Base-by-base conservation (phyloP, 306 rosid species). In the Biancaea sappan region DNA sequence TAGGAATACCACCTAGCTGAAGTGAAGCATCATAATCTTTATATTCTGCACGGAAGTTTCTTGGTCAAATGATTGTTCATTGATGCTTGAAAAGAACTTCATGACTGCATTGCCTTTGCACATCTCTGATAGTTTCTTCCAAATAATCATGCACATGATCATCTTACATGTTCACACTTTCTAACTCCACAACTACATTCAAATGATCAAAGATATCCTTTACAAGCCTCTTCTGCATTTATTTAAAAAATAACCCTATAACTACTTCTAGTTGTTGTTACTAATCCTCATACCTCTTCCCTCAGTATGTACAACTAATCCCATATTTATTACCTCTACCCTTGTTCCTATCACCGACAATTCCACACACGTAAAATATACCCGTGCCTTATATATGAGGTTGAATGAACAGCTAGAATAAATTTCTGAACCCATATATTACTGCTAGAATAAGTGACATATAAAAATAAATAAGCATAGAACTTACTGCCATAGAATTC, bases 401-500 rank as follows among this genome's bases (percentile, higher is more conserved):
- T 24, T 11, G 18, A 54, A 54, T 16, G 35, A 34, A 5, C 24
- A 31, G 18, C 25, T 7, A n/a, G 26, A 8, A 5, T n/a, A 61
- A 8, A 18, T 41, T 35, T 59, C 12, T 29, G n/a, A 59, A n/a
- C 66, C 19, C 35, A 38, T 3, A 59, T 7, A 59, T 32, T 7
- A n/a, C 43, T 6, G 24, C 41, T 59, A 59, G 43, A 31, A 59
- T 3, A 32, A 16, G 43, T 31, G 32, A n/a, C n/a, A n/a, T n/a
- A n/a, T n/a, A n/a, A n/a, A n/a, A n/a, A n/a, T n/a, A n/a, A n/a
- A n/a, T n/a, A n/a, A n/a, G n/a, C n/a, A 11, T 13, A 38, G n/a
- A 43, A 15, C 53, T 24, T 77, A 86, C 90, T 80, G 59, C 85
- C 34, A 61, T 86, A 86, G 67, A 86, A 86, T n/a, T 77, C 70